A percentile compares a stretch with the other conserved stretches of the same genome.
Evolutionary conservation across 1,284 basidiomycete species (phyloP).

Genomic region (Porogramme epimiltina): DNA sequence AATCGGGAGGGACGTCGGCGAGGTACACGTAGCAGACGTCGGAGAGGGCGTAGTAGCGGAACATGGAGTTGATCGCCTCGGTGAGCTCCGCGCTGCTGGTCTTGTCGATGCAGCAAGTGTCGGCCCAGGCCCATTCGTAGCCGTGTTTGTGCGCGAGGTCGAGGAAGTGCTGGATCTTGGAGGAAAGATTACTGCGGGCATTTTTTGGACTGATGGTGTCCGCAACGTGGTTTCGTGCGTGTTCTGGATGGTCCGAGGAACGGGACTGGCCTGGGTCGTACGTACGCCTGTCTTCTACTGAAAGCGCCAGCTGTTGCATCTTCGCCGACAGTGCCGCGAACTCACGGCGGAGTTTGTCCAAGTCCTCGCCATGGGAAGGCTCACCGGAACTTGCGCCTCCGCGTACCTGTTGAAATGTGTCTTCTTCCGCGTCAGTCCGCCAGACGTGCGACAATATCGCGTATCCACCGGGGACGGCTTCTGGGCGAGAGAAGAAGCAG

Average conservation of each 20-base stretch:
- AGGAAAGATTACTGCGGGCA: background rate
- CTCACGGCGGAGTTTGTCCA: too few species aligned
- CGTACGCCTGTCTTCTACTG: too few species aligned
- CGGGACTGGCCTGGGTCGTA: too few species aligned
- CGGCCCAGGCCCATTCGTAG: slow-evolving; percentile 1
- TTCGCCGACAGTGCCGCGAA: background rate
- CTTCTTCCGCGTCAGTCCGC: background rate
- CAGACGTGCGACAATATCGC: slow-evolving; percentile 2
- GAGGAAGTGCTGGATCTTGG: background rate
- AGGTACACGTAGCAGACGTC: slow-evolving; percentile 4
- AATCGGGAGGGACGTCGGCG: background rate
- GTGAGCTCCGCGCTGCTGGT: slow-evolving; percentile 5
- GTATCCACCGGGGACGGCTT: background rate
- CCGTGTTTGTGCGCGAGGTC: background rate
- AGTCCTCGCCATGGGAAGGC: too few species aligned
- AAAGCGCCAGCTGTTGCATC: too few species aligned
- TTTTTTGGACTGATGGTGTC: too few species aligned
- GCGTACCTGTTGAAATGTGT: slow-evolving; percentile 1
- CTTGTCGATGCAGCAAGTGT: slow-evolving; percentile 4
- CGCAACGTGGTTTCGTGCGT: background rate
- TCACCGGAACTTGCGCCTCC: background rate
- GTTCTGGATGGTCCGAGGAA: background rate
- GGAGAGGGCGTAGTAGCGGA: background rate
- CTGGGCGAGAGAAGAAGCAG: background rate
- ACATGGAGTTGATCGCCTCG: slow-evolving; percentile 9